Conservation (phyloP, 1,139 yeast species). For the Yamadazyma buinensis region DNA sequence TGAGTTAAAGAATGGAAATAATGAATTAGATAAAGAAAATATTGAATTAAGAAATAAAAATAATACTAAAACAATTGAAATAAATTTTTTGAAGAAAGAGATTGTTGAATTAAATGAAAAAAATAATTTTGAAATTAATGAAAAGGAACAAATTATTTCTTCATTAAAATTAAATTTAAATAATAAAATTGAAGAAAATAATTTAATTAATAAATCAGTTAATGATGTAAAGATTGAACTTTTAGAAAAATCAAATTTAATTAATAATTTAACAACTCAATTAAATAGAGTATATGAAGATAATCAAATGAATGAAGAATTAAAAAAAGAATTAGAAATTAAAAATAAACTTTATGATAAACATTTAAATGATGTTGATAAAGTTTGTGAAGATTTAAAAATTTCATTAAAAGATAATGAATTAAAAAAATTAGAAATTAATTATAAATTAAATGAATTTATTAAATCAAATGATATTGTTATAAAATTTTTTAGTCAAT, state of each 20-base stretch:
- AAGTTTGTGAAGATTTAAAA: background rate
- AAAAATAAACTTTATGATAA: background rate
- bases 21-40: background rate
- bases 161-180: background rate
- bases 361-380: background rate
- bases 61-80: slow-evolving; percentile 2
- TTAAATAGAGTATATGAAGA: slow-evolving; percentile 2
- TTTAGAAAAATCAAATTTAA: slow-evolving; percentile 3
- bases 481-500: slow-evolving; percentile 5
- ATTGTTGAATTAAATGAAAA: background rate
- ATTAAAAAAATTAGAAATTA: background rate
- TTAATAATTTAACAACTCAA: slow-evolving; percentile 3
- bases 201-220: background rate
- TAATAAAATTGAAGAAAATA: background rate
- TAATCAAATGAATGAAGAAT: background rate
- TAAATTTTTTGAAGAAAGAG: slow-evolving; percentile 1
- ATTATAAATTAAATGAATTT: slow-evolving; percentile 2
- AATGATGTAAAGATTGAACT: slow-evolving; percentile 2
- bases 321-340: background rate
- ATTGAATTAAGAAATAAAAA: background rate
- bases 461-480: slow-evolving; percentile 8
- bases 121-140: background rate
- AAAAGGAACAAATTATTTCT: background rate
- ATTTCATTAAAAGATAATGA: background rate
- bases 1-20: background rate